These are phyloP conservation scores for Penicillium coprophilum DNA, from an alignment of 495 filamentous ascomycete genomes.

Conservation along the genomic window DNA sequence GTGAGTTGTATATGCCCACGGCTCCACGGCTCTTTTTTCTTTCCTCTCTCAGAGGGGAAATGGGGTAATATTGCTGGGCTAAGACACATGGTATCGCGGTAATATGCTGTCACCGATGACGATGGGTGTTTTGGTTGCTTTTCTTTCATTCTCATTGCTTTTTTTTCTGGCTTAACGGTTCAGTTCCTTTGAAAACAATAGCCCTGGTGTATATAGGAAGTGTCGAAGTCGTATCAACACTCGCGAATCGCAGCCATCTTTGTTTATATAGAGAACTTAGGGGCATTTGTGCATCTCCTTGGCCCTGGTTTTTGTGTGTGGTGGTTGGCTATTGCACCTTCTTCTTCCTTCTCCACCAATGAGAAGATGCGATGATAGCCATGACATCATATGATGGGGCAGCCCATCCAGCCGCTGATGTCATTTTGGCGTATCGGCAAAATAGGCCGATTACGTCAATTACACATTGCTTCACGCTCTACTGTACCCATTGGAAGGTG, in stretches of 20 bases:
- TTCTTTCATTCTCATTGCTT: neutral
- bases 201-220: neutral
- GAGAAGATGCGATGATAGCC: neutral
- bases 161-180: neutral
- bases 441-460: neutral
- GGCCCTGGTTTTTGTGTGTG: slow-evolving; percentile 15
- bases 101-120: slow-evolving; percentile 36
- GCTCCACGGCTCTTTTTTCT: slow-evolving; percentile 7
- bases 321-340: slow-evolving; percentile 10
- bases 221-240: neutral
- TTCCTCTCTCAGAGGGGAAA: slow-evolving; percentile 1
- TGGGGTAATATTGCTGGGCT: slow-evolving; percentile 8
- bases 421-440: slow-evolving; percentile 15
- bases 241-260: slow-evolving; percentile 10
- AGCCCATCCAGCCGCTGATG: slow-evolving; percentile 27
- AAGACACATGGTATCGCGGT: slow-evolving; percentile 16
- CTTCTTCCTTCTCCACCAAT: slow-evolving; percentile 22
- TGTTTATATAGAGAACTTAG: slow-evolving; percentile 27
- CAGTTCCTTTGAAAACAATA: neutral
- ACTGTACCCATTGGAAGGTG: too few relatives aligned
- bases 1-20: neutral
- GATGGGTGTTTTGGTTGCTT: slow-evolving; percentile 10
- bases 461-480: too few relatives aligned
- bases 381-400: slow-evolving; percentile 32
- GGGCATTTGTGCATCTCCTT: slow-evolving; percentile 14